Base-by-base conservation (phyloP, 768 basidiomycete genomes). In the Agrocybe praecox region DNA sequence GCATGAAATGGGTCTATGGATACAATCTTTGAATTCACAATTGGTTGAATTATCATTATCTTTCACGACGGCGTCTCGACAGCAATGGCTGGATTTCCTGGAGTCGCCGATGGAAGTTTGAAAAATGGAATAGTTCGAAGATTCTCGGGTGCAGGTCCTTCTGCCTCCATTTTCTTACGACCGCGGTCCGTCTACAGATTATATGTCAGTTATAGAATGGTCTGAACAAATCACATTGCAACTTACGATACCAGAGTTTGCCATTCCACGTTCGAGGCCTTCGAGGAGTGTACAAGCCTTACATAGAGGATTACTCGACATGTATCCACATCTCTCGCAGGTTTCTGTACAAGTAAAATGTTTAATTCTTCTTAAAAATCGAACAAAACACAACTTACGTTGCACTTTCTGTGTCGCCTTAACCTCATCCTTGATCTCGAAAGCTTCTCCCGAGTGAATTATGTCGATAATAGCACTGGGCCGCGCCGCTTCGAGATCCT, bases 391-490 rank as follows among this genome's bases (percentile, higher is more conserved):
- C n/a, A 46, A 77, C 89, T 70, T 72, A 96, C 95, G 92, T 71
- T 95, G 92, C 24, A 79, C 71, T 69, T 94, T 94, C 70, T 94
- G 90, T 0, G 83, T 82, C 12, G 87, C 87, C 66, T 88, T 92
- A n/a, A 96, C 84, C 60, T 90, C 90, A 46, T 93, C 89, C 60
- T 83, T 85, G 19, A 96, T 76, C 67, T 94, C 92, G 64, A 95
- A 95, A 1, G 91, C 88, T 68, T 98, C 96, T 7, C 96, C 96
- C 0, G 92, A 95, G 70, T 97, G 94, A 24, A 98, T 97, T 58
- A 98, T 96, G 69, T 99, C 97, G 59, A 99, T 93, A 62, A 99
- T 97, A 0, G 93, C 93, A 66, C 90, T 94, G 0, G 97, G 96
- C 12, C 97, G 82, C 19, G 95, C 89, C 0, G 90, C 92, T 75